A percentile compares a stretch with the other conserved stretches of the same genome.
phyloP scores from a whole-genome alignment of 2,329 filamentous ascomycete species.

The Cercospora janseana region DNA sequence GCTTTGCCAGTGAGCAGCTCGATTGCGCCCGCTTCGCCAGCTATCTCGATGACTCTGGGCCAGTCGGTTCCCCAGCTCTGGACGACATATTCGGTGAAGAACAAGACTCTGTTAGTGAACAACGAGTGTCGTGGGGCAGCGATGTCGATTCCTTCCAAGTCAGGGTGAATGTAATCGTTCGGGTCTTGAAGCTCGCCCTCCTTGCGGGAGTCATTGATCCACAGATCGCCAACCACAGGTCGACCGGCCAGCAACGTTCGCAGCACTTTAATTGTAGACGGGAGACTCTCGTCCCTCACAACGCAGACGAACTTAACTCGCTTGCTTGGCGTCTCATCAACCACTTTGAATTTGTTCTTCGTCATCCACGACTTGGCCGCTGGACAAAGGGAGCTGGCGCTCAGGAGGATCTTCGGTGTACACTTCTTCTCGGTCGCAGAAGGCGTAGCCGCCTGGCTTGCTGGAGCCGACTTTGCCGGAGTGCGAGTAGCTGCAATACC shows the following conservation, averaged over 20 bases:
- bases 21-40: slow-evolving; percentile 41
- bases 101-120: slow-evolving; percentile 51
- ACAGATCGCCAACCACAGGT: slow-evolving; percentile 48
- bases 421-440: slow-evolving; percentile 3
- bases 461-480: not conserved
- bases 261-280: slow-evolving; percentile 48
- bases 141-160: slow-evolving; percentile 32
- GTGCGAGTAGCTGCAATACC: not conserved
- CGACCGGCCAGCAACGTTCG: slow-evolving; percentile 45
- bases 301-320: slow-evolving; percentile 36
- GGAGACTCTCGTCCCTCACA: slow-evolving; percentile 41
- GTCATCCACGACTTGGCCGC: slow-evolving; percentile 38
- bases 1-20: slow-evolving; percentile 29
- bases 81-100: slow-evolving; percentile 45
- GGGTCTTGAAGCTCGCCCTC: slow-evolving; percentile 25
- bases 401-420: slow-evolving; percentile 29
- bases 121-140: slow-evolving; percentile 41
- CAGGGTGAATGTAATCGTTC: slow-evolving; percentile 11
- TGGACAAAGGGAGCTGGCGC: slow-evolving; percentile 16
- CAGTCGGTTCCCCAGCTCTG: slow-evolving; percentile 40
- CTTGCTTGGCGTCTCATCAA: slow-evolving; percentile 38
- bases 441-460: slow-evolving; percentile 1
- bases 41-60: slow-evolving; percentile 42
- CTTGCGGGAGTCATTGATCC: slow-evolving; percentile 44
- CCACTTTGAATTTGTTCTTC: slow-evolving; percentile 33